phyloP scores from a whole-genome alignment of 257 asterid genomes.

The Salvia miltiorrhiza region DNA sequence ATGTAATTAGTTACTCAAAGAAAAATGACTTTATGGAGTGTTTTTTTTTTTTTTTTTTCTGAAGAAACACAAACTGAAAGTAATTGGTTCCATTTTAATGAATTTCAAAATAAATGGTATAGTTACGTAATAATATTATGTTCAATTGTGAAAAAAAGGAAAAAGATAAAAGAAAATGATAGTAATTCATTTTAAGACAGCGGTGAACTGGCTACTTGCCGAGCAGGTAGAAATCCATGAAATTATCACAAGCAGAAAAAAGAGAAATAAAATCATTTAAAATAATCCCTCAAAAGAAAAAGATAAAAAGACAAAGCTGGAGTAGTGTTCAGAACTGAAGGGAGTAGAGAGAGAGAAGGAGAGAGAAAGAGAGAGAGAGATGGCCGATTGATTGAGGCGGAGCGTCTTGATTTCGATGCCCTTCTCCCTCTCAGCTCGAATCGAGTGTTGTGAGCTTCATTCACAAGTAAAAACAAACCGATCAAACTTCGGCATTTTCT shows the following conservation, averaged over 20 bases:
- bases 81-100: background rate
- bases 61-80: background rate
- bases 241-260: background rate
- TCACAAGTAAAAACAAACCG: background rate
- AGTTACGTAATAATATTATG: background rate
- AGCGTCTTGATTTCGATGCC: slow-evolving; percentile 22
- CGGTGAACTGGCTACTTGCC: slow-evolving; percentile 14
- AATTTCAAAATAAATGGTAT: background rate
- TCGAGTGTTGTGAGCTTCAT: background rate
- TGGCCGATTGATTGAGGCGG: slow-evolving; percentile 32
- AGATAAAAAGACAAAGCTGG: slow-evolving; percentile 27
- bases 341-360: background rate
- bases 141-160: background rate
- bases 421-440: slow-evolving; percentile 16
- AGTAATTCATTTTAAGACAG: background rate
- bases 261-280: slow-evolving; percentile 4
- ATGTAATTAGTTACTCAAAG: too few relatives aligned
- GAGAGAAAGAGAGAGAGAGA: slow-evolving; percentile 16
- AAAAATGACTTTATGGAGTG: too few relatives aligned
- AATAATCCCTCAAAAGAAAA: slow-evolving; percentile 23
- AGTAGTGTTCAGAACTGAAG: background rate
- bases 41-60: too few relatives aligned
- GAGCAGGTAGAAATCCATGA: slow-evolving; percentile 13
- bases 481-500: background rate
- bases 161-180: background rate